Evolutionary conservation across 1,284 basidiomycete species (phyloP).

Genomic region (Austroboletus niveus): DNA sequence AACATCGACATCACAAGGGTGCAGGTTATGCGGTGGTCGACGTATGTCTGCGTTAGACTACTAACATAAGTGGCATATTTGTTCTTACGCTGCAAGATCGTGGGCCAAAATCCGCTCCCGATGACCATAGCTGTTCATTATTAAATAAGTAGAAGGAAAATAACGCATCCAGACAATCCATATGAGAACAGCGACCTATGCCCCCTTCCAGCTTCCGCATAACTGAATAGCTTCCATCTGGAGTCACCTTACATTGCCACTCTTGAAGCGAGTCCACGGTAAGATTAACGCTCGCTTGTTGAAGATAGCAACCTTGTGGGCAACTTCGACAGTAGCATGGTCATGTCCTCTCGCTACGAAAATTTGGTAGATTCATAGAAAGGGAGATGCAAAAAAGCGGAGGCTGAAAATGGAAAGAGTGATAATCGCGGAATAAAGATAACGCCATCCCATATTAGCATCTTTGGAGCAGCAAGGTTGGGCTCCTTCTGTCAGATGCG

Average conservation of each 20-base stretch:
- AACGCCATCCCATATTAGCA: conserved; percentile 22
- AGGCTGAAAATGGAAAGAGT: conserved; percentile 16
- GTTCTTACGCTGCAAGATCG: conserved; percentile 22
- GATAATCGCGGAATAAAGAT: conserved; percentile 8
- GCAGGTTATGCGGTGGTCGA: conserved; percentile 14
- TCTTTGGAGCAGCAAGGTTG: conserved; percentile 16
- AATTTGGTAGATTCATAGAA: conserved; percentile 21
- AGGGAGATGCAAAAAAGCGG: conserved; percentile 17
- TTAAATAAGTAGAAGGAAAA: not conserved
- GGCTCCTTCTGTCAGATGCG: conserved; percentile 7
- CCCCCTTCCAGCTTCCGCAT: conserved; percentile 13
- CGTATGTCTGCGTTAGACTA: conserved; percentile 9
- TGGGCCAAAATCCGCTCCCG: conserved; percentile 7
- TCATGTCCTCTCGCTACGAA: conserved; percentile 16
- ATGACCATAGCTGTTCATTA: not conserved
- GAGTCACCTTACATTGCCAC: conserved; percentile 2
- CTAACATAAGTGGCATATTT: conserved; percentile 5
- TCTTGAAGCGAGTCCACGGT: conserved; percentile 19
- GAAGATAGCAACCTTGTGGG: conserved; percentile 18
- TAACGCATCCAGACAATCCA: conserved; percentile 15
- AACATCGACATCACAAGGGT: conserved; percentile 2
- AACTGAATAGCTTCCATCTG: conserved; percentile 8
- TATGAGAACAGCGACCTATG: conserved; percentile 10
- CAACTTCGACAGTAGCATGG: conserved; percentile 12
- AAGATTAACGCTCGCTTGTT: conserved; percentile 13